Conservation (phyloP, 495 filamentous ascomycete species). For the Aspergillus affinis region DNA sequence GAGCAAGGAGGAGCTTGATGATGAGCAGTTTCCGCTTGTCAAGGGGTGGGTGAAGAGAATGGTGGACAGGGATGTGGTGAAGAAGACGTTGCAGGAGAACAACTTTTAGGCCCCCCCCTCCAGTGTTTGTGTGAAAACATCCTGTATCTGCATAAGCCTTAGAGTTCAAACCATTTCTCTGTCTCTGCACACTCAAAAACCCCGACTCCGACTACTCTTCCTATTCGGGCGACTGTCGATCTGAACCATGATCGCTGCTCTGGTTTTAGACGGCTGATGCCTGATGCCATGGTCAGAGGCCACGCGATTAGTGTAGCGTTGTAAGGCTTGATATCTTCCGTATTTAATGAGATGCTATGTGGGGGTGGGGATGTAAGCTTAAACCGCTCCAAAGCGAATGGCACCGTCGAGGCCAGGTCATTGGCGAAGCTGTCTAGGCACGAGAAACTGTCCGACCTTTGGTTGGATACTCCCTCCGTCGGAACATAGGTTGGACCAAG, state of each 20-base stretch:
- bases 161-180: constrained; percentile 2
- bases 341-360: not conserved
- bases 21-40: constrained; percentile 24
- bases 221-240: not conserved
- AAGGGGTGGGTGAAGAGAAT: constrained; percentile 31
- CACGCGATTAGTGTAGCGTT: constrained; percentile 3
- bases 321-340: not conserved
- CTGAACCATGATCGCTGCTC: constrained; percentile 1
- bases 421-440: not conserved
- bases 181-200: constrained; percentile 1
- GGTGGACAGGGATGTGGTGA: constrained; percentile 20
- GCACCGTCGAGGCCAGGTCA: not conserved
- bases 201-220: not conserved
- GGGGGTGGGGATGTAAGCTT: not conserved
- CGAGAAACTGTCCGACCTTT: not conserved
- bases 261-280: not conserved
- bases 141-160: not conserved
- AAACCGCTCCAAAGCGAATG: not conserved
- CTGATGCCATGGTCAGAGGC: constrained; percentile 5
- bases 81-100: constrained; percentile 5
- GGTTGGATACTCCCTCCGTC: not conserved
- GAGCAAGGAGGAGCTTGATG: constrained; percentile 16
- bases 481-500: not conserved
- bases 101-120: not conserved
- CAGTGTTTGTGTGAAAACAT: too few relatives aligned